phyloP scores from a whole-genome alignment of 2,329 filamentous ascomycete genomes.

The Chaetothyriales sp. region DNA sequence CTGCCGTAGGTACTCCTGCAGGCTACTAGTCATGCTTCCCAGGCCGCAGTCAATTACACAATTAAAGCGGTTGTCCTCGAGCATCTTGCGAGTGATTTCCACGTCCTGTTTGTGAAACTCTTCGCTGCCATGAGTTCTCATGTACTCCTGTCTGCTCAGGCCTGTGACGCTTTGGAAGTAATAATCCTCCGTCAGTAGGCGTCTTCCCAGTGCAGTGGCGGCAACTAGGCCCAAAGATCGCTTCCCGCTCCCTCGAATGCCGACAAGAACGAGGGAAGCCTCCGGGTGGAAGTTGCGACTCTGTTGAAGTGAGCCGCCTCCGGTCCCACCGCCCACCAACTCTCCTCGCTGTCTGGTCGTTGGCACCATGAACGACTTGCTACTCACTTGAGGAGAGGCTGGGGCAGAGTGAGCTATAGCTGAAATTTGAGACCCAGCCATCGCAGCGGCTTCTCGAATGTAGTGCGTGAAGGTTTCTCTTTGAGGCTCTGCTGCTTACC shows the following conservation, averaged over 20 bases:
- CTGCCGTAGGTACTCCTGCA: conserved; percentile 28
- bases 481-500: neutral
- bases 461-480: too few species aligned
- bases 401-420: neutral
- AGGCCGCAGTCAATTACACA: conserved; percentile 33
- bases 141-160: conserved; percentile 29
- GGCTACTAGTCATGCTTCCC: conserved; percentile 29
- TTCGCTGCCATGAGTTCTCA: conserved; percentile 27
- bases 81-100: conserved; percentile 30
- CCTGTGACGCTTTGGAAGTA: conserved; percentile 32
- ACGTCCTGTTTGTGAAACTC: conserved; percentile 31
- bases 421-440: neutral
- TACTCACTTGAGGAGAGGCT: neutral
- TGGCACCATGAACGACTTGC: neutral
- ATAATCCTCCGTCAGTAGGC: conserved; percentile 33
- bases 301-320: neutral
- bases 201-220: conserved; percentile 29
- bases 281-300: conserved; percentile 21
- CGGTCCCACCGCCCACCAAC: too few species aligned
- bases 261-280: conserved; percentile 30
- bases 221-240: conserved; percentile 31
- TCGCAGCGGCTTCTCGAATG: neutral
- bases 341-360: neutral
- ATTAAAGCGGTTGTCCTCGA: conserved; percentile 29
- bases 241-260: conserved; percentile 32